Evolutionary conservation across 352 stramenopile species (phyloP), one percentile per base, ranked within the genome.

Genomic region (Phytophthora sansomeana): DNA sequence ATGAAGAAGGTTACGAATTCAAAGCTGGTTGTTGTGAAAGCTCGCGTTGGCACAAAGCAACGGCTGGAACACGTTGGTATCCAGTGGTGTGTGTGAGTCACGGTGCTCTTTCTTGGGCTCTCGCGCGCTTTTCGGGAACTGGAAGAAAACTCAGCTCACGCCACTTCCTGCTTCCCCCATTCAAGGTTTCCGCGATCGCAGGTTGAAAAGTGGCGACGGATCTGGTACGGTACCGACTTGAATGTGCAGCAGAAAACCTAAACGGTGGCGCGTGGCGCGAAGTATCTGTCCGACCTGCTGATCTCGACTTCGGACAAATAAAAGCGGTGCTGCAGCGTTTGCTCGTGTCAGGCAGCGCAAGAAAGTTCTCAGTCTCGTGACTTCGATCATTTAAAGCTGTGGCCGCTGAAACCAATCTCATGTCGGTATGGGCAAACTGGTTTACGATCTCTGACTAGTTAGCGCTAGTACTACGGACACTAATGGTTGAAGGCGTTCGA

Each of bases 341-440:
- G 21, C 21, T 24, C 21, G 21, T 16, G 21, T 36, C 6, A 6
- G 30, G 32, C 16, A 21, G 50, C 35, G 33, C 21, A n/a, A 10
- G 35, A 47, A 58, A 11, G 24, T 47, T 52, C 29, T 43, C 32
- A 24, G 48, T 24, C 16, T 21, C 16, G 56, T 57, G 44, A 53
- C 48, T 58, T 59, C 38, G 41, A 53, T 54, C 58, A 48, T 60
- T 60, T 39, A 26, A 54, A 30, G 24, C 24, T 28, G 19, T 50
- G 26, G 30, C 29, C 5, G 17, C 39, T 60, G 39, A 19, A 30
- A 42, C 13, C n/a, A 47, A 38, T 16, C 29, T 13, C 4, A 21
- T 56, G 19, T 26, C 21, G 21, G 8, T 13, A 56, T 32, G 38
- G 13, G 13, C 5, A 21, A 24, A 17, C 39, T 26, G n/a, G 7